Evolutionary conservation across 1,284 basidiomycete species (phyloP), one percentile per base, ranked within the genome.

Genomic region (Trichosporon asahii): DNA sequence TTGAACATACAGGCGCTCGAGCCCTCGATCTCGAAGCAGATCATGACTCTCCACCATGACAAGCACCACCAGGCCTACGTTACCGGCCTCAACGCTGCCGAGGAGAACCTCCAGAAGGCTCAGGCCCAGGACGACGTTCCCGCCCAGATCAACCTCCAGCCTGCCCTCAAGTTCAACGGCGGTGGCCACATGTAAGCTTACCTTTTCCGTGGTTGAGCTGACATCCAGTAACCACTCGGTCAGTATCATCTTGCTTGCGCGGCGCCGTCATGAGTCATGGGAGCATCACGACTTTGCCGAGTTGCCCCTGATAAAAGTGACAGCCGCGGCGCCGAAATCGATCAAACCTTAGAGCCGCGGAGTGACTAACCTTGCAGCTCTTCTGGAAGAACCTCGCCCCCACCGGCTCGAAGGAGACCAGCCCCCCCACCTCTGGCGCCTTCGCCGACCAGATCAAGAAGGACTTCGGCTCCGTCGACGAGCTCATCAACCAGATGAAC

Each of bases 381-480:
- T 99, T 99, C 88, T 99, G 96, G 97, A 94, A 91, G 85, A 98
- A 97, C 86, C 89, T 98, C 75, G 91, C 88, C 3, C 88, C 93
- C 0, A 87, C 90, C 23, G 85, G 85, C 33, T 85, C 85, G 3
- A 79, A 84, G 82, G 88, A 73, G 90, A 91, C 76, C 66, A 89
- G 88, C 79, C 86, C 94, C 66, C 80, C 84, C 15, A 76, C 84
- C 71, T 88, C 87, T 37, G 93, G 95, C 27, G 86, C 89, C 14
- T 87, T 99, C 73, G 93, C 92, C 85, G 85, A 88, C 66, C 91
- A 93, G 64, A 89, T 99, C 82, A 87, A 91, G 75, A 86, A 88
- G 69, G 90, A 91, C 77, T 99, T 95, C 83, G 95, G 94, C 67
- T 90, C 90, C 14, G 84, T 98, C 70, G 90, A 91, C 68, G 85